These are phyloP conservation scores for Guyanaporus albipodus DNA, from an alignment of 768 basidiomycete genomes.

Conservation along the genomic window DNA sequence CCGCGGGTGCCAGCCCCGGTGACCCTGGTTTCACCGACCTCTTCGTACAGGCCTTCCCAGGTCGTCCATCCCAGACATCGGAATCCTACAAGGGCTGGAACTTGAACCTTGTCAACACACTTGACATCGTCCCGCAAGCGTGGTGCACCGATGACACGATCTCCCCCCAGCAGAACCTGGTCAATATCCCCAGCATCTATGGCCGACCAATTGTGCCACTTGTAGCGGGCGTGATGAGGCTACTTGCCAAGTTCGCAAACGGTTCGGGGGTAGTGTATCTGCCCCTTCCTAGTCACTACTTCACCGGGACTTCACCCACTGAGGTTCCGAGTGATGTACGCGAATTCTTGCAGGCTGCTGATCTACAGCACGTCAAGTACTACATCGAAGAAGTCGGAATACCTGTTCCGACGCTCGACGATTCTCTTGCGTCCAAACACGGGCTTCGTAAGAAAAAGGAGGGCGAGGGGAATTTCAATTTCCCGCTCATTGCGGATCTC, in stretches of 20 bases:
- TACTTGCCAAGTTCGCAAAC: background rate
- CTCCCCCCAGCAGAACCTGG: conserved; percentile 9
- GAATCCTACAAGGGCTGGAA: conserved; percentile 14
- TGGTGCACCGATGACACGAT: background rate
- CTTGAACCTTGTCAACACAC: conserved; percentile 15
- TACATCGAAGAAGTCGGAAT: background rate
- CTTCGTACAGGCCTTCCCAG: conserved; percentile 2
- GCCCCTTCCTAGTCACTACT: conserved; percentile 7
- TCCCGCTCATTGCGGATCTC: conserved; percentile 4
- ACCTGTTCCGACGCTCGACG: background rate
- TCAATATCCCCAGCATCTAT: conserved; percentile 13
- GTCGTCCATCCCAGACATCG: background rate
- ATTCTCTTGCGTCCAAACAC: too few species aligned
- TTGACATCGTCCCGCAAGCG: conserved; percentile 13
- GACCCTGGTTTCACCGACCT: conserved; percentile 1
- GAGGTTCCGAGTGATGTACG: background rate
- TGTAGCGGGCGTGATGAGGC: background rate
- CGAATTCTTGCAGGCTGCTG: background rate
- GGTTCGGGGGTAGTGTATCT: background rate
- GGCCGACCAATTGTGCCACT: background rate
- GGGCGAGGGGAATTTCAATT: background rate
- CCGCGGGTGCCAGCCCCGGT: conserved; percentile 12
- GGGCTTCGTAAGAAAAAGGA: background rate
- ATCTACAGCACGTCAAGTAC: background rate
- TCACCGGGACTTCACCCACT: background rate